These are phyloP conservation scores for Solanum piurae DNA, from an alignment of 257 asterid genomes.

Conservation along the genomic window DNA sequence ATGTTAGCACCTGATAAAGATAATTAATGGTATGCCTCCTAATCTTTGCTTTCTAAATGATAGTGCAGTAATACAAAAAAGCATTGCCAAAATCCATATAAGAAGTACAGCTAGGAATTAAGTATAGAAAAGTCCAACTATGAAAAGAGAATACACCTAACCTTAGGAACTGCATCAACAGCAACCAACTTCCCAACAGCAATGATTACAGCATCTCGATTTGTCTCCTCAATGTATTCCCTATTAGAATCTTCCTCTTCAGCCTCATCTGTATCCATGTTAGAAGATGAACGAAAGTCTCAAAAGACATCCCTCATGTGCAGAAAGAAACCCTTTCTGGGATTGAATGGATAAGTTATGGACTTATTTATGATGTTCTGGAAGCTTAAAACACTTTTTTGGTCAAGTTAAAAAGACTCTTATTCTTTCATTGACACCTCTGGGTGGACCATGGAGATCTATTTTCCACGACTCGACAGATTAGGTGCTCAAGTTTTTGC, in stretches of 20 bases:
- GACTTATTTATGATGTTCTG: background rate
- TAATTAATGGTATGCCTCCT: background rate
- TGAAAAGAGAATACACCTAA: conserved; percentile 14
- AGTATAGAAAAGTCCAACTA: background rate
- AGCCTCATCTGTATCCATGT: conserved; percentile 44
- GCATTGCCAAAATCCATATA: background rate
- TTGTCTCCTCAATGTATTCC: conserved; percentile 90
- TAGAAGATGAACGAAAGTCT: background rate
- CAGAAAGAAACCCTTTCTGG: background rate
- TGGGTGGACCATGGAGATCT: background rate
- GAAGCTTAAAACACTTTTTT: background rate
- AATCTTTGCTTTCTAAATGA: background rate
- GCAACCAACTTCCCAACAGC: conserved; percentile 73
- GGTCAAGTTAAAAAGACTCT: background rate
- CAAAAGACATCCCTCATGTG: background rate
- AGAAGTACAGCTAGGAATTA: background rate
- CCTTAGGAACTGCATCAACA: conserved; percentile 69
- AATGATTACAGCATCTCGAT: conserved; percentile 67
- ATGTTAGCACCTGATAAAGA: background rate
- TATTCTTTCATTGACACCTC: background rate
- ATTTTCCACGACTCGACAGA: background rate
- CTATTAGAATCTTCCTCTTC: conserved; percentile 71
- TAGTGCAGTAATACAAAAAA: background rate
- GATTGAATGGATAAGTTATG: background rate
- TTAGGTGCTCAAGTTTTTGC: background rate